A percentile compares a stretch with the other conserved stretches of the same genome.
These are phyloP conservation scores for Boletus subparvulus DNA, from an alignment of 768 basidiomycete genomes.

Conservation along the genomic window DNA sequence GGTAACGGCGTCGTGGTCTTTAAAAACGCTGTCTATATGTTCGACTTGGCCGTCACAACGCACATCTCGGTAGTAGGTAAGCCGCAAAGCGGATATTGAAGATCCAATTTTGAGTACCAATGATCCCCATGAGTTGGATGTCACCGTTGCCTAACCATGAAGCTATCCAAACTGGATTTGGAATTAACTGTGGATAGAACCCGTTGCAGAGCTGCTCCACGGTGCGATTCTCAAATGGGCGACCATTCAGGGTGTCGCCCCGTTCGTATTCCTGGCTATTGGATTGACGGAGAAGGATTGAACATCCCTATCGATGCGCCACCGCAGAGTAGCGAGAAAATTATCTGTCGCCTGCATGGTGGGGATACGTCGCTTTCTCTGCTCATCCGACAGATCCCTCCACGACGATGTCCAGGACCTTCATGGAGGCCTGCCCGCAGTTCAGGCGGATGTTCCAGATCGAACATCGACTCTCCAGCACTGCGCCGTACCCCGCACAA, in stretches of 20 bases:
- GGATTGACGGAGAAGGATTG: conserved; percentile 17
- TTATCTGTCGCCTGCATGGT: conserved; percentile 35
- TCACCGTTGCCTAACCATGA: conserved; percentile 4
- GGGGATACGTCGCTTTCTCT: conserved; percentile 18
- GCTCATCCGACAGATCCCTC: conserved; percentile 35
- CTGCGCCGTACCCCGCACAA: conserved; percentile 38
- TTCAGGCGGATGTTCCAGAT: conserved; percentile 52
- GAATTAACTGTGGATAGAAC: conserved; percentile 23
- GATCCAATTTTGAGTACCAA: not conserved
- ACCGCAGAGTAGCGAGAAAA: conserved; percentile 31
- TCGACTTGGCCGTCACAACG: conserved; percentile 8
- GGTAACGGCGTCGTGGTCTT: conserved; percentile 10
- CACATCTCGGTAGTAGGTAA: conserved; percentile 10
- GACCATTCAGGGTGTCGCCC: conserved; percentile 20
- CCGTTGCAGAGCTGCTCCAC: conserved; percentile 20
- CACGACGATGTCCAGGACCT: conserved; percentile 40
- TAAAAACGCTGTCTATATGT: not conserved
- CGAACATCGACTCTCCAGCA: conserved; percentile 61
- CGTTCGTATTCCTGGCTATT: conserved; percentile 23
- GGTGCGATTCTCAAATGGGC: conserved; percentile 28
- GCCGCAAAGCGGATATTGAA: conserved; percentile 26
- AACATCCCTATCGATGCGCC: conserved; percentile 16
- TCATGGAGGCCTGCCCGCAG: conserved; percentile 40
- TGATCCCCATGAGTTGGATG: conserved; percentile 1
- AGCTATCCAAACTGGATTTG: conserved; percentile 5